These are phyloP conservation scores for Phycomyces blakesleeanus DNA, from an alignment of 192 early-diverging fungal species.

Conservation along the genomic window DNA sequence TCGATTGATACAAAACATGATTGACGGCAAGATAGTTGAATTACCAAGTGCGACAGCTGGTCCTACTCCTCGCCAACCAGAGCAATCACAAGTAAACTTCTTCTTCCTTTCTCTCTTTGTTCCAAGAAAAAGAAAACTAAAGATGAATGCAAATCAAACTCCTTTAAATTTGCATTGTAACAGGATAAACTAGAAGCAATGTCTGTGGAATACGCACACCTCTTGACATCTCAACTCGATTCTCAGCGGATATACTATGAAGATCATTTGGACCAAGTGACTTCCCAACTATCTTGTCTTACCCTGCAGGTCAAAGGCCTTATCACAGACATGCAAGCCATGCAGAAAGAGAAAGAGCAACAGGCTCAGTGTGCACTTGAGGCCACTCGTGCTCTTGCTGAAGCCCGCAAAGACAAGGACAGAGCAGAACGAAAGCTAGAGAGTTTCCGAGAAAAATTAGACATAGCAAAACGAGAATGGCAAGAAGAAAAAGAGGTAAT, in stretches of 20 bases:
- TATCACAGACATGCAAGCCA: neutral
- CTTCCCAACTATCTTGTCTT: conserved; percentile 47
- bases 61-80: neutral
- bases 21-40: conserved; percentile 92
- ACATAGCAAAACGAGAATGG: conserved; percentile 53
- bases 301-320: conserved; percentile 27
- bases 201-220: conserved; percentile 75
- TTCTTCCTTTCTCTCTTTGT: too few species aligned
- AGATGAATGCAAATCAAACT: neutral
- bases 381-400: conserved; percentile 2
- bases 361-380: neutral
- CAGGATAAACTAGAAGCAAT: conserved; percentile 74
- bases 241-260: conserved; percentile 88
- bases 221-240: conserved; percentile 82
- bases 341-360: neutral
- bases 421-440: conserved; percentile 56
- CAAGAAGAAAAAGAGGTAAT: conserved; percentile 74
- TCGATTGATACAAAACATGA: conserved; percentile 85
- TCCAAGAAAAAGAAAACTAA: neutral
- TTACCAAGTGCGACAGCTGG: conserved; percentile 47
- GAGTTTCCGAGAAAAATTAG: conserved; percentile 51
- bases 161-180: too few species aligned
- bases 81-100: neutral
- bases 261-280: conserved; percentile 51
- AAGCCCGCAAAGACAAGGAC: conserved; percentile 41